phyloP scores from a whole-genome alignment of 371 early-diverging fungal genomes.

The Mucor saturninus region DNA sequence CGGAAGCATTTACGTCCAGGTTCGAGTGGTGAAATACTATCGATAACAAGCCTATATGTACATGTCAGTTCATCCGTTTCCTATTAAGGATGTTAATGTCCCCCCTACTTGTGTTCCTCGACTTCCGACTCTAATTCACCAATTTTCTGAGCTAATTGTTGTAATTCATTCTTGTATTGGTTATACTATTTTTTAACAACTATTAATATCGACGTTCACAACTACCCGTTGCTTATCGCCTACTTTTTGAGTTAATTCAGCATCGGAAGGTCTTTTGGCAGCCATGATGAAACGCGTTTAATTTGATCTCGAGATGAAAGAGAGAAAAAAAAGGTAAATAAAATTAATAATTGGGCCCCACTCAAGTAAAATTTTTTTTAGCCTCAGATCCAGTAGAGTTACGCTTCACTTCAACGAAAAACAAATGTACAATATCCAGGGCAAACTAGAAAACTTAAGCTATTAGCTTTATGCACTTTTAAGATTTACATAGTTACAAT shows the following conservation, averaged over 20 bases:
- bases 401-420: too few relatives aligned
- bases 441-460: too few relatives aligned
- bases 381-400: too few relatives aligned
- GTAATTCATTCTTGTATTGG: conserved; percentile 84
- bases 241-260: conserved; percentile 56
- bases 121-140: conserved; percentile 93
- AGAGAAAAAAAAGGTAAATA: conserved; percentile 1
- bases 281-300: conserved; percentile 27
- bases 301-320: conserved; percentile 13
- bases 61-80: background rate
- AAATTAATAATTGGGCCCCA: background rate
- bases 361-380: background rate
- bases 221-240: conserved; percentile 1
- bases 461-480: too few relatives aligned
- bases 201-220: background rate
- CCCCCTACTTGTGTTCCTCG: conserved; percentile 89
- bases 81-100: background rate
- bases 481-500: too few relatives aligned
- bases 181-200: conserved; percentile 62
- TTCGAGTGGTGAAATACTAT: conserved; percentile 85
- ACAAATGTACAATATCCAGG: too few relatives aligned
- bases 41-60: conserved; percentile 83
- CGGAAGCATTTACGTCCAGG: conserved; percentile 91
- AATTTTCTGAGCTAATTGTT: conserved; percentile 85
- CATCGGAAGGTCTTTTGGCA: conserved; percentile 47